phyloP scores from a whole-genome alignment of 345 rosid genomes.

The Euclidium syriacum region DNA sequence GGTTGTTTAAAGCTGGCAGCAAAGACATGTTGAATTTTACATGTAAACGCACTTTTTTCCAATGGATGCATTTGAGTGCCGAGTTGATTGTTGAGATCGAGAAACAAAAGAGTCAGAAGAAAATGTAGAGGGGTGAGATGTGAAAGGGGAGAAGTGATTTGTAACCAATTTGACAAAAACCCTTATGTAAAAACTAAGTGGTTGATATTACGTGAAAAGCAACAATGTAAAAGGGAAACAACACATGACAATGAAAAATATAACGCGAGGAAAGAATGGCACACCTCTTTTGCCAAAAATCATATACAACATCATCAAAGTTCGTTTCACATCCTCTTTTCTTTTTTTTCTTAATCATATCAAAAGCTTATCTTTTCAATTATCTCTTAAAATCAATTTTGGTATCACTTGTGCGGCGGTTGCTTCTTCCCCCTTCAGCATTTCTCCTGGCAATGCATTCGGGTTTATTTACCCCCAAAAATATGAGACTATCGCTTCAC shows the following conservation, averaged over 20 bases:
- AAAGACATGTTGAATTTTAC: no score
- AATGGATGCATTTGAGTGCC: no score
- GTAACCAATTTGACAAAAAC: no score
- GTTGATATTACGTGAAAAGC: slow-evolving; percentile 12
- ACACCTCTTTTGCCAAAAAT: slow-evolving; percentile 28
- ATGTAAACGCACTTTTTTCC: no score
- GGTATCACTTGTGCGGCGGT: slow-evolving; percentile 15
- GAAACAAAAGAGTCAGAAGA: no score
- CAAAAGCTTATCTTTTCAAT: slow-evolving; percentile 16
- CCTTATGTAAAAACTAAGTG: no score
- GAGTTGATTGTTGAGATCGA: no score
- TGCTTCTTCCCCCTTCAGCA: slow-evolving; percentile 29
- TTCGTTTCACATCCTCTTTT: slow-evolving; percentile 11
- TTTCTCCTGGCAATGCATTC: slow-evolving; percentile 28
- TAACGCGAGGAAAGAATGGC: slow-evolving; percentile 27
- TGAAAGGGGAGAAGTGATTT: no score
- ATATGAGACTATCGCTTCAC: slow-evolving; percentile 21
- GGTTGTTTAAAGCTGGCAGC: no score
- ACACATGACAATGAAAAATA: slow-evolving; percentile 18
- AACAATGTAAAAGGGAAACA: not conserved
- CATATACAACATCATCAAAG: slow-evolving; percentile 31
- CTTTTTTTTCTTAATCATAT: not conserved
- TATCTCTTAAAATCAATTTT: slow-evolving; percentile 19
- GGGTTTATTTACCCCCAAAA: slow-evolving; percentile 34
- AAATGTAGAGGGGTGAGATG: no score